Base-by-base conservation (phyloP, 2,329 filamentous ascomycete genomes). In the Gaeumannomyces tritici region DNA sequence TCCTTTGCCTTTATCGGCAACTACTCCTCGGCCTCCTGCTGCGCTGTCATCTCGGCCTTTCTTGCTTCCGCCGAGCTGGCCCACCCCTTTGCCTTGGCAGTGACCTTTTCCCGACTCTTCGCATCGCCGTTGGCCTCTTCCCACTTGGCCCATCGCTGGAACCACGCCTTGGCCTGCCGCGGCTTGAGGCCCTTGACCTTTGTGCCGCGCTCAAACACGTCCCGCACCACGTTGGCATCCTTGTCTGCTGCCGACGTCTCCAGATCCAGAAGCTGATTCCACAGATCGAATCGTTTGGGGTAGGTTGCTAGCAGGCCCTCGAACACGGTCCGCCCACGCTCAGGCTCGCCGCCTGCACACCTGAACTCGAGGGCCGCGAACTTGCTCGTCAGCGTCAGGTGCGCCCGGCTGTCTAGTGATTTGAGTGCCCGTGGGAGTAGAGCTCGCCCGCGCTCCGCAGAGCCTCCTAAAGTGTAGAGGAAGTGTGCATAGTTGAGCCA, bases 401-500 rank as follows among this genome's bases (percentile, higher is more conserved):
- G 79, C 15, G 81, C 76, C 66, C 82, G 87, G 63, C 83, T 74
- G 29, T 89, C 87, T 3, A 99, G 85, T 9, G 90, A 89, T 76
- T 98, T 93, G 12, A 89, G 87, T 21, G 95, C 93, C 55, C 93
- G 89, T 3, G 88, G 82, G 7, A 98, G 85, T 18, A 99, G 84
- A 0, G 85, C 86, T 62, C 92, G 88, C 4, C 88, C 90, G 9
- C 87, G 85, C n/a, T 88, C 88, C 0, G 91, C 84, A 13, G 88
- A 82, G 63, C 83, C 80, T 64, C 85, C 77, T 0, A 85, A 89
- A 64, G 89, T 87, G 77, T 96, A 89, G 62, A 99, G 82, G 82
- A 97, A 98, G 70, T 89, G 89, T 28, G 93, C 93, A 75, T 97
- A 98, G 79, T 98, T 97, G 75, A 89, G 82, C 91, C 93, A 99